Conservation (phyloP, 169 alveolate genomes). For the Plasmodium vivax region DNA sequence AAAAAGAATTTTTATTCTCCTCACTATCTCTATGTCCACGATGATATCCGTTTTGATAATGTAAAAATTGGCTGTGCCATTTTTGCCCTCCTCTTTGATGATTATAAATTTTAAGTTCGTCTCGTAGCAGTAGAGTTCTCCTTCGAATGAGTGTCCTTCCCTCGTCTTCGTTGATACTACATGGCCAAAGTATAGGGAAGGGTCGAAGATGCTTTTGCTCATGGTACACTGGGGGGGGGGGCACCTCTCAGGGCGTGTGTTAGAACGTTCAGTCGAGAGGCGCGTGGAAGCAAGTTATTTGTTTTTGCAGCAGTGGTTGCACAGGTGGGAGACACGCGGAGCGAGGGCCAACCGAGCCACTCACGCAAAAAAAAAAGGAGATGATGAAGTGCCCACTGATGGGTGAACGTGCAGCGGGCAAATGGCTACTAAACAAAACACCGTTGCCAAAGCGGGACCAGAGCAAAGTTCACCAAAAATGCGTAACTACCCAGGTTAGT, state of each 20-base stretch:
- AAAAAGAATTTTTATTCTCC: slow-evolving; percentile 8
- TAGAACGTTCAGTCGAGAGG: not conserved
- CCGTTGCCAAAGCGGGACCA: not conserved
- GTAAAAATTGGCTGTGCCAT: slow-evolving; percentile 64
- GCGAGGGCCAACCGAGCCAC: not conserved
- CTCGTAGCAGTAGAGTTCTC: slow-evolving; percentile 66
- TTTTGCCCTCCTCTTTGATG: slow-evolving; percentile 33
- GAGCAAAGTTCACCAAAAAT: not conserved
- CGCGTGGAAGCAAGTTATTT: not conserved
- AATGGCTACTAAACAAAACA: not conserved
- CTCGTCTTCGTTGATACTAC: slow-evolving; percentile 10
- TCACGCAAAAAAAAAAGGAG: not conserved
- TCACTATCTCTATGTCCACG: slow-evolving; percentile 26
- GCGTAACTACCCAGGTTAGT: not conserved
- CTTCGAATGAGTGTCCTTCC: slow-evolving; percentile 50
- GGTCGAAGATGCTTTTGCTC: slow-evolving; percentile 43
- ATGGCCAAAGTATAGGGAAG: slow-evolving; percentile 52
- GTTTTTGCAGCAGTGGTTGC: not conserved
- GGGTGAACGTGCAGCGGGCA: not conserved
- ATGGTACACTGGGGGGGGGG: not conserved
- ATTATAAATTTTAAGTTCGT: slow-evolving; percentile 6
- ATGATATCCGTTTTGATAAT: slow-evolving; percentile 21
- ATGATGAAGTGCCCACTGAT: not conserved
- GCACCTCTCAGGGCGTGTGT: not conserved
- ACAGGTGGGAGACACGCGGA: not conserved